phyloP scores from a whole-genome alignment of 192 early-diverging fungal genomes.

The Phlyctochytrium bullatum region DNA sequence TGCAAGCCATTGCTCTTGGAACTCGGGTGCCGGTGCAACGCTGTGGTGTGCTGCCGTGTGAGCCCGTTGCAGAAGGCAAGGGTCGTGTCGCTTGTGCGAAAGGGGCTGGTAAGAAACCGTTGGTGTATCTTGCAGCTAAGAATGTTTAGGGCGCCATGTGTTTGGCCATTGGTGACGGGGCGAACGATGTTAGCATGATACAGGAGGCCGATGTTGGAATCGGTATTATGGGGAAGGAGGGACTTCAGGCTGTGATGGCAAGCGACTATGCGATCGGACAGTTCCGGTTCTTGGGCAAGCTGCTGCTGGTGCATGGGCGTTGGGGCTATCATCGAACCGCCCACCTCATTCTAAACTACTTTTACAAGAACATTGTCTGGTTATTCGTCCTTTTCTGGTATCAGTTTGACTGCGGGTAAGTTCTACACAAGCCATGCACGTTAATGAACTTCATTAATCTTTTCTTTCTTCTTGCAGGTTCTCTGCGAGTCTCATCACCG shows the following conservation, averaged over 20 bases:
- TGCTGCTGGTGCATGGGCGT: constrained; percentile 90
- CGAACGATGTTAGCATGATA: constrained; percentile 64
- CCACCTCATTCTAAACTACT: constrained; percentile 90
- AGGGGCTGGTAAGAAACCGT: constrained; percentile 55
- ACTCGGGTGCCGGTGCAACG: constrained; percentile 53
- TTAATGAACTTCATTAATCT: too few relatives aligned
- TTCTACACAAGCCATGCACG: too few relatives aligned
- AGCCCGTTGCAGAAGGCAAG: constrained; percentile 94
- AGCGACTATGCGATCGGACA: constrained; percentile 91
- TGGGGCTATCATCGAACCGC: constrained; percentile 88
- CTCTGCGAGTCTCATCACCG: constrained; percentile 45
- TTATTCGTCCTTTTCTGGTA: constrained; percentile 91
- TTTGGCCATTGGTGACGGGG: constrained; percentile 58
- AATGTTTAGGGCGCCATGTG: constrained; percentile 81
- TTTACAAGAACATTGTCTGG: constrained; percentile 97
- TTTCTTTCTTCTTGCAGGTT: constrained; percentile 33
- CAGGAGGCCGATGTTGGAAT: constrained; percentile 68
- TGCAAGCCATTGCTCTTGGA: constrained; percentile 54
- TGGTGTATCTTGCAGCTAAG: constrained; percentile 59
- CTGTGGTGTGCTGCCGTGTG: constrained; percentile 92
- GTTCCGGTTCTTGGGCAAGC: constrained; percentile 82
- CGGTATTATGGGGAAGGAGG: constrained; percentile 60
- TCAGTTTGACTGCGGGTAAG: constrained; percentile 84
- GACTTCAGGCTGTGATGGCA: constrained; percentile 89
- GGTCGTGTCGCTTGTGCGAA: constrained; percentile 85